These are phyloP conservation scores for Paracamarosporium sp. DNA, from an alignment of 2,329 filamentous ascomycete genomes.

Conservation along the genomic window DNA sequence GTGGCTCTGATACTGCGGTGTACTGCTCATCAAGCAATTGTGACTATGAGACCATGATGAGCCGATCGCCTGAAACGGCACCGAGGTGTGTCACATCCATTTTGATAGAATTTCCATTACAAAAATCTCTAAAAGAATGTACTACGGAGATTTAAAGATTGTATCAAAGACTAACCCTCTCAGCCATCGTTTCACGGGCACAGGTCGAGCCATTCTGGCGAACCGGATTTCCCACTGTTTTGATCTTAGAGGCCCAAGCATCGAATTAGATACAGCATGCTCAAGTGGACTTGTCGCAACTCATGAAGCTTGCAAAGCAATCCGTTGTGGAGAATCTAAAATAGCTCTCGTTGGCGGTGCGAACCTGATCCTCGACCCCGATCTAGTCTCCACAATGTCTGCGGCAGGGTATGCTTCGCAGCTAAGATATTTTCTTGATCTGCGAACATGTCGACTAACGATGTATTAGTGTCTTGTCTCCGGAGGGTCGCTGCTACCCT, in stretches of 20 bases:
- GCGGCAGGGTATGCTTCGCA: too few species aligned
- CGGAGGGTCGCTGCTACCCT: slow-evolving; percentile 26
- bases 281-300: slow-evolving; percentile 10
- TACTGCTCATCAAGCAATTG: too few species aligned
- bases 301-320: slow-evolving; percentile 12
- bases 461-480: slow-evolving; percentile 28
- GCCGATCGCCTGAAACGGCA: too few species aligned
- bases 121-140: too few species aligned
- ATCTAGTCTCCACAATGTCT: background rate
- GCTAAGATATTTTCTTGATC: too few species aligned
- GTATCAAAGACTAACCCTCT: too few species aligned
- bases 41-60: too few species aligned
- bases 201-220: slow-evolving; percentile 7
- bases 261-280: slow-evolving; percentile 28
- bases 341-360: background rate
- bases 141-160: slow-evolving; percentile 5
- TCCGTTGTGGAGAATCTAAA: background rate
- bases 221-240: slow-evolving; percentile 24
- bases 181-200: too few species aligned
- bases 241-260: slow-evolving; percentile 19
- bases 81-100: too few species aligned
- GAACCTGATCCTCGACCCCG: background rate
- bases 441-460: too few species aligned
- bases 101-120: too few species aligned
- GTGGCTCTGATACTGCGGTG: too few species aligned